These are phyloP conservation scores for Teratosphaeria destructans DNA, from an alignment of 2,329 filamentous ascomycete genomes.

Conservation along the genomic window DNA sequence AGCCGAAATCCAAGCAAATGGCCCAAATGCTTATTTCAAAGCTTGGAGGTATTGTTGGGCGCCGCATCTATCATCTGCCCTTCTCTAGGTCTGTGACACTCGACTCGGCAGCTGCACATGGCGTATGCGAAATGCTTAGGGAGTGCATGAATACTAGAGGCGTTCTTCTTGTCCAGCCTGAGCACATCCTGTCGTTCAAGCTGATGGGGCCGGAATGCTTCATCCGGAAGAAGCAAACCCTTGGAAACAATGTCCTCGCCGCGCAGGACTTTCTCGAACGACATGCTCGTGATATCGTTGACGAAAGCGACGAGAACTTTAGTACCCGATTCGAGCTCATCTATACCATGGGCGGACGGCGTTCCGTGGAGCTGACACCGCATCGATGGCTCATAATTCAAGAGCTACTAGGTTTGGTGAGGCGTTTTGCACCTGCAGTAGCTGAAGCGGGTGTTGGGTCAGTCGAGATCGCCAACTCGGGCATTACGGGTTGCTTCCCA, in stretches of 20 bases:
- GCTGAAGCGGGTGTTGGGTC: slow-evolving; percentile 5
- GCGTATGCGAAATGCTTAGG: slow-evolving; percentile 31
- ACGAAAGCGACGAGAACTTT: slow-evolving; percentile 46
- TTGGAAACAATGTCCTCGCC: slow-evolving; percentile 40
- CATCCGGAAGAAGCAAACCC: slow-evolving; percentile 33
- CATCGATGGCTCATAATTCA: slow-evolving; percentile 31
- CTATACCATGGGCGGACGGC: slow-evolving; percentile 34
- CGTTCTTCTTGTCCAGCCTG: slow-evolving; percentile 50
- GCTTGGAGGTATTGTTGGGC: slow-evolving; percentile 45
- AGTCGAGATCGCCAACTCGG: slow-evolving; percentile 6
- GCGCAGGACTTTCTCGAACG: slow-evolving; percentile 42
- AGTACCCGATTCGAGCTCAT: slow-evolving; percentile 33
- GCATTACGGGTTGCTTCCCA: slow-evolving; percentile 34
- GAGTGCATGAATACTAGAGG: slow-evolving; percentile 36
- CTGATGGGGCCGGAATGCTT: slow-evolving; percentile 50
- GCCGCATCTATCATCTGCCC: slow-evolving; percentile 46
- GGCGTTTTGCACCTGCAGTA: neutral
- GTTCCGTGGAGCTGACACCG: slow-evolving; percentile 30
- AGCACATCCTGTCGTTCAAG: slow-evolving; percentile 56
- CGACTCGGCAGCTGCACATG: slow-evolving; percentile 15
- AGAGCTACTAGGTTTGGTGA: slow-evolving; percentile 25
- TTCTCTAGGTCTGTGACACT: slow-evolving; percentile 45
- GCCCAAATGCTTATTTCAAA: slow-evolving; percentile 46
- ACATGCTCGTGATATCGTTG: slow-evolving; percentile 49
- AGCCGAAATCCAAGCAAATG: slow-evolving; percentile 47